Base-by-base conservation (phyloP, 164 flowering plant species). In the Cinnamomum micranthum region DNA sequence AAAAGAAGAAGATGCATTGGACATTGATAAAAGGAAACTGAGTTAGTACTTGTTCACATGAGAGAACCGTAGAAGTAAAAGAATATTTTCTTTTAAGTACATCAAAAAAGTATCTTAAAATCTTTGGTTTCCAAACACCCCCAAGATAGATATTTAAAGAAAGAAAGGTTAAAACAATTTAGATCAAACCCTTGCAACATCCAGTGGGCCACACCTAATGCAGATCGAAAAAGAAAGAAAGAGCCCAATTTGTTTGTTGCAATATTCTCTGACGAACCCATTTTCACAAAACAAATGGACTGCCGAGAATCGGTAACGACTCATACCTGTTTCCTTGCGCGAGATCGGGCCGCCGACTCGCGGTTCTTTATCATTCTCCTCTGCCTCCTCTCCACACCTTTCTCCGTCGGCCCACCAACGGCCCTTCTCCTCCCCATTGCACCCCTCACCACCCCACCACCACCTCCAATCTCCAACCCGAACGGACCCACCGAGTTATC, bases 331-430 rank as follows among this genome's bases (percentile, higher is more conserved):
- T 93, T 95, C 75, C 98, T 80, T 9, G 99, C 98, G 70, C 99
- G 81, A 35, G 99, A 95, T 79, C 99, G 82, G 0, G 99, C 99
- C 0, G 99, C 99, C 0, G 99, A 95, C 81, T 95, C 99, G 69
- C 99, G 77, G 66, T 95, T 95, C 88, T 95, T 95, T 73, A 95
- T 95, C 99, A 95, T 95, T 87, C 99, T 85, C 70, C 95, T 52
- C 68, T 93, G 99, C 67, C 99, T 77, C 78, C 98, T 88, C 83
- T 93, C 99, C 81, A 91, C 98, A 33, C 92, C 99, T 76, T 87
- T 90, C 88, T 95, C 99, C 52, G 88, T 90, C 4, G 96, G 95
- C 17, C 97, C 95, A 69, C 91, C 95, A 9, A 87, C 52, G 9
- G 77, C 83, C 84, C 93, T 81, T 82, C 88, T 95, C 72, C 93